These are phyloP conservation scores for Lipomyces anomalus DNA, from an alignment of 805 yeast species.

Conservation along the genomic window DNA sequence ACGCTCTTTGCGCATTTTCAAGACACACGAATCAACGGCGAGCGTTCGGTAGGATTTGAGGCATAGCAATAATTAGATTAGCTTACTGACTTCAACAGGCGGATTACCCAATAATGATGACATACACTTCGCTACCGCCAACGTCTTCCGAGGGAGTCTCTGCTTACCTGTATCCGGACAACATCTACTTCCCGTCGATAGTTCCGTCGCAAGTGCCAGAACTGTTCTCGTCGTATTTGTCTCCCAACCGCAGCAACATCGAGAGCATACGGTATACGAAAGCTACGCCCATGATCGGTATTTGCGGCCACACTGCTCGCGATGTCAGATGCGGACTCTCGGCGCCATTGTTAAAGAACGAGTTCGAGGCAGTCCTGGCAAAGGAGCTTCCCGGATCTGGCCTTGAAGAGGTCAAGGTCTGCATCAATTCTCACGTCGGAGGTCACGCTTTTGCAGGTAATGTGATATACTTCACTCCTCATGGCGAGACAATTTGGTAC, in stretches of 20 bases:
- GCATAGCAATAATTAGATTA: too few relatives aligned
- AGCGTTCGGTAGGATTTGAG: too few relatives aligned
- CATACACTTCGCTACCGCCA: constrained; percentile 39
- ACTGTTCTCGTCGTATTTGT: constrained; percentile 17
- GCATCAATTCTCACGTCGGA: constrained; percentile 62
- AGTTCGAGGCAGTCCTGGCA: constrained; percentile 36
- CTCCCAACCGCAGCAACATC: constrained; percentile 34
- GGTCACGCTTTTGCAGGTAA: constrained; percentile 89
- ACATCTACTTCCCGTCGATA: constrained; percentile 27
- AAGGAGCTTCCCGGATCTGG: not conserved
- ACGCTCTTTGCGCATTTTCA: constrained; percentile 41
- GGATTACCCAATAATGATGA: constrained; percentile 46
- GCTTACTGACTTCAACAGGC: constrained; percentile 37
- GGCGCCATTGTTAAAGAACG: constrained; percentile 54
- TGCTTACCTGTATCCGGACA: constrained; percentile 54
- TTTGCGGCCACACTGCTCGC: constrained; percentile 62
- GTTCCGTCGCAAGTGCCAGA: constrained; percentile 11
- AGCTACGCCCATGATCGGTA: constrained; percentile 39
- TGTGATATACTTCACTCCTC: constrained; percentile 48
- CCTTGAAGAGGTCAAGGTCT: not conserved
- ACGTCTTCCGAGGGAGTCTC: constrained; percentile 20
- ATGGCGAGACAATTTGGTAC: constrained; percentile 43
- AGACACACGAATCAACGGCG: too few relatives aligned
- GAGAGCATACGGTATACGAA: constrained; percentile 2
- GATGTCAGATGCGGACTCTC: constrained; percentile 62